Evolutionary conservation across 805 yeast species (phyloP).

Genomic region (Metschnikowia dekortorum): DNA sequence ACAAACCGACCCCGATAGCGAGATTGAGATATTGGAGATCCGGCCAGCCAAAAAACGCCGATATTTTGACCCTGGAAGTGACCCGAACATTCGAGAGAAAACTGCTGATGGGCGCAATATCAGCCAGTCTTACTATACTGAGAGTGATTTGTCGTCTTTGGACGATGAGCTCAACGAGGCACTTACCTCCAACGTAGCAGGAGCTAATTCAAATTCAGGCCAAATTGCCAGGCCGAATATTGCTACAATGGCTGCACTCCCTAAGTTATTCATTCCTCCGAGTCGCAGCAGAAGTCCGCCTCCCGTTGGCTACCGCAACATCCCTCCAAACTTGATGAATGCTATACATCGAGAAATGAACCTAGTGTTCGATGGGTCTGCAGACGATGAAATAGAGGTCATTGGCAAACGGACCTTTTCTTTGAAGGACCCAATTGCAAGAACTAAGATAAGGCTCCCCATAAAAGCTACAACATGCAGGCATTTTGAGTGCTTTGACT

Average conservation of each 20-base stretch:
- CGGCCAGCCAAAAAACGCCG: constrained; percentile 1
- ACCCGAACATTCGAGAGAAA: background rate
- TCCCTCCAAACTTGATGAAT: constrained; percentile 28
- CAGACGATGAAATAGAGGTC: constrained; percentile 28
- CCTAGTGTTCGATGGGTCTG: constrained; percentile 14
- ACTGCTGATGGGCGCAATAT: background rate
- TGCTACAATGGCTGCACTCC: background rate
- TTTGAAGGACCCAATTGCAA: constrained; percentile 38
- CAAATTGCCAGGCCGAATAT: background rate
- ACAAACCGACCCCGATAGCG: constrained; percentile 9
- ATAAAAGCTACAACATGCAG: constrained; percentile 34
- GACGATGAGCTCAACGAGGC: constrained; percentile 14
- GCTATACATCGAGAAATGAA: constrained; percentile 27
- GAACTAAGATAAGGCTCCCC: constrained; percentile 35
- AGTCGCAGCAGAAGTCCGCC: constrained; percentile 10
- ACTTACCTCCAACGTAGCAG: constrained; percentile 4
- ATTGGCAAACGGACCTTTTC: constrained; percentile 36
- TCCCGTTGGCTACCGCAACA: constrained; percentile 20
- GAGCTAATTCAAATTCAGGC: background rate
- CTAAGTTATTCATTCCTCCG: constrained; percentile 9
- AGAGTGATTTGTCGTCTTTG: constrained; percentile 14
- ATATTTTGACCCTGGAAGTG: background rate
- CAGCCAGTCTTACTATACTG: constrained; percentile 2
- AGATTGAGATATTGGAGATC: constrained; percentile 16
- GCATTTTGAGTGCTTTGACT: constrained; percentile 45